Conservation (phyloP, 2,329 filamentous ascomycete genomes). For the Xylariaceae sp. region DNA sequence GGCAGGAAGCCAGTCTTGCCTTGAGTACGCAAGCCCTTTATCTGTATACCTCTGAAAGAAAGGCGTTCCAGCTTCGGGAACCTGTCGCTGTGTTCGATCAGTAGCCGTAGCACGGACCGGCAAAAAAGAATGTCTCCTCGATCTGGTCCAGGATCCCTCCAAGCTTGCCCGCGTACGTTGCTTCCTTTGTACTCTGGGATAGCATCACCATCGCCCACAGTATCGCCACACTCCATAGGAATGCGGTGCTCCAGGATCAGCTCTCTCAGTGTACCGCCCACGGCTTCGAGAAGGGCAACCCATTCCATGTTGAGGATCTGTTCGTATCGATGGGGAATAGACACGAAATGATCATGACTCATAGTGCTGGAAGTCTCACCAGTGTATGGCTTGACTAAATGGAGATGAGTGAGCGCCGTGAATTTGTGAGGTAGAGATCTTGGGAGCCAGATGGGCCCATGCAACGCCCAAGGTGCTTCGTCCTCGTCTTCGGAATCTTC, state of each 20-base stretch:
- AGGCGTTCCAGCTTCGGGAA: neutral
- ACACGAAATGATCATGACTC: neutral
- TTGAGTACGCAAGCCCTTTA: neutral
- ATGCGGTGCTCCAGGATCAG: neutral
- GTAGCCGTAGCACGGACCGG: neutral
- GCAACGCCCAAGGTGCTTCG: neutral
- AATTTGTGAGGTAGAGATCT: neutral
- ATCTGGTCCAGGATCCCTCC: neutral
- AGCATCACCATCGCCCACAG: neutral
- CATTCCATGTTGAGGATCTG: neutral
- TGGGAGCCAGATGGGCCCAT: neutral
- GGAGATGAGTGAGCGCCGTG: neutral
- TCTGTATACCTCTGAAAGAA: neutral
- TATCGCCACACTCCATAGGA: neutral
- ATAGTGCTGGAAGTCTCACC: neutral
- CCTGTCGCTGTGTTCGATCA: neutral
- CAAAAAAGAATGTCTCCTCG: neutral
- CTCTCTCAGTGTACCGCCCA: neutral
- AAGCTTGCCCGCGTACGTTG: neutral
- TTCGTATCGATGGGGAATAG: neutral
- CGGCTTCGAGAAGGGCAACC: neutral
- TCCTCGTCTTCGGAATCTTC: neutral
- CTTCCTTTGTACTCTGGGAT: neutral
- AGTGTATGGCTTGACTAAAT: neutral
- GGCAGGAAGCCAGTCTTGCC: neutral